Base-by-base conservation (phyloP, 768 basidiomycete species). In the Amanita brunnescens region DNA sequence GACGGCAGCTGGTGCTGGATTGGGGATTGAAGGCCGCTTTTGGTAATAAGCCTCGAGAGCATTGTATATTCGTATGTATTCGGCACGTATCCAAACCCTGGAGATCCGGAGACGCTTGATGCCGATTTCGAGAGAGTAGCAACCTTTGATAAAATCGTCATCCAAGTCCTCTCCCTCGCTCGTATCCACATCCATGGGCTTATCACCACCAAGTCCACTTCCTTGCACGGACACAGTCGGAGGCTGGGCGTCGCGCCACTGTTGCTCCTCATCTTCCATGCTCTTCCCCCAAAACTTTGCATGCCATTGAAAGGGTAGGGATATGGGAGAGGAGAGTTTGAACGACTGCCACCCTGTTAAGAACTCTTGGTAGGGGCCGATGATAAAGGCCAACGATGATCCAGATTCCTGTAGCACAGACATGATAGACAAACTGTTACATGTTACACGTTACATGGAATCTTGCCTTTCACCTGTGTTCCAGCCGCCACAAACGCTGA, bases 251-350 rank as follows among this genome's bases (percentile, higher is more conserved):
- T 39, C 46, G 20, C 34, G 43, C 45, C 38, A 49, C 6, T 49
- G 14, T 33, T 45, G 24, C 52, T 53, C 52, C 41, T 56, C 55
- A 39, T 46, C 52, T 37, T 18, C 43, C 52, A 53, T 56, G 34
- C 39, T 54, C 55, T 45, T 56, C 37, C 55, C 55, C 55, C 55
- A 56, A 50, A 49, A 56, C 40, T 38, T 56, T 20, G 24, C 26
- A 54, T 56, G 47, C 18, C 6, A 29, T 29, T 29, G 26, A 29
- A 29, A 3, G 7, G 26, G 26, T 29, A 29, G 26, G 5, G 7
- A 7, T 29, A 4, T 7, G 7, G 26, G 7, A 29, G 7, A 29
- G 26, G 26, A 29, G n/a, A n/a, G n/a, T 29, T 7, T 29, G 26
- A 7, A 29, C 7, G 26, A 29, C 26, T 29, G 5, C 26, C 26